Evolutionary conservation across 2,329 filamentous ascomycete genomes (phyloP).

Genomic region (Hymenoscyphus fraxineus): DNA sequence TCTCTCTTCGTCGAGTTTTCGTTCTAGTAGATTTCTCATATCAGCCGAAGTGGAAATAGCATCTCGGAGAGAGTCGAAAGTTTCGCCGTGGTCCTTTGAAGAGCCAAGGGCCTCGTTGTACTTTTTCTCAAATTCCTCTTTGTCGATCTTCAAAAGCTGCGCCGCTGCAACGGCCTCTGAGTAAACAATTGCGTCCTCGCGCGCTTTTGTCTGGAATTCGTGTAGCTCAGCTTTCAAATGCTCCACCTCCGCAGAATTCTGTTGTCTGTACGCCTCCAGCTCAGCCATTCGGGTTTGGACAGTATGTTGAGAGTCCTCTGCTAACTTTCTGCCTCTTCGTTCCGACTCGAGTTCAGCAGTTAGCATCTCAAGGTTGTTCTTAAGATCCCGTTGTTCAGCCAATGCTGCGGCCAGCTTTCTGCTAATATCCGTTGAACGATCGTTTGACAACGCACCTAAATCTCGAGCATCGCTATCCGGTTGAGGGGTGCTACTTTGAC

Average conservation of each 20-base stretch:
- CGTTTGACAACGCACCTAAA: conserved; percentile 53
- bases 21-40: conserved; percentile 72
- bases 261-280: conserved; percentile 78
- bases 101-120: conserved; percentile 64
- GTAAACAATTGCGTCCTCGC: conserved; percentile 75
- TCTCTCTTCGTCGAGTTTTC: conserved; percentile 79
- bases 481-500: conserved; percentile 57
- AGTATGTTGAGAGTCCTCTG: conserved; percentile 81
- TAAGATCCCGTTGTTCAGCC: conserved; percentile 75
- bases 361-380: conserved; percentile 67
- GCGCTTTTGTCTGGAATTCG: conserved; percentile 68
- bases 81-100: conserved; percentile 64
- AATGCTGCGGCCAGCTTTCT: conserved; percentile 80
- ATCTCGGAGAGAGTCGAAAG: conserved; percentile 70
- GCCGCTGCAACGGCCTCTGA: conserved; percentile 72
- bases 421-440: conserved; percentile 70
- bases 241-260: conserved; percentile 80
- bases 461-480: conserved; percentile 55
- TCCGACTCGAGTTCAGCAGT: conserved; percentile 74
- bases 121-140: conserved; percentile 68
- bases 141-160: conserved; percentile 79
- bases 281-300: conserved; percentile 80
- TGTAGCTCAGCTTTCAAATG: conserved; percentile 82
- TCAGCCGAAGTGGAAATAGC: conserved; percentile 77
- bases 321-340: conserved; percentile 72